Evolutionary conservation across 2,329 filamentous ascomycete genomes (phyloP).

Genomic region (Cercospora citrullina): DNA sequence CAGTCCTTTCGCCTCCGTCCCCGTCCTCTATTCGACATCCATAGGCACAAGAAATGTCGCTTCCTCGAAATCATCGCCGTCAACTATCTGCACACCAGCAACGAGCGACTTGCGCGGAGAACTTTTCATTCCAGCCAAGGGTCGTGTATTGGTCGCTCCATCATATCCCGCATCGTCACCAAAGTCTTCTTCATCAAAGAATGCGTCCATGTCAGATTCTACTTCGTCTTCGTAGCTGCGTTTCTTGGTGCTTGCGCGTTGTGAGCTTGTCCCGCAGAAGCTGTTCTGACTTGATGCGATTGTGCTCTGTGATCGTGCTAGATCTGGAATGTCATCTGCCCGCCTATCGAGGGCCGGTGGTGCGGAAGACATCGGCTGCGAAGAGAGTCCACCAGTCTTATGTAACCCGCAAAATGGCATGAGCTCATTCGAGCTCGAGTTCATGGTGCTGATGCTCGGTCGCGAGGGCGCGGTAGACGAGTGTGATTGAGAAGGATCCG

Average conservation of each 20-base stretch:
- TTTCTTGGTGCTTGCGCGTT: constrained; percentile 28
- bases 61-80: constrained; percentile 65
- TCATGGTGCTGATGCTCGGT: constrained; percentile 22
- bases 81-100: constrained; percentile 41
- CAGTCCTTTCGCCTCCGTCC: neutral
- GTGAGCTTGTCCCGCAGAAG: constrained; percentile 28
- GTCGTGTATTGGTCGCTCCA: constrained; percentile 8
- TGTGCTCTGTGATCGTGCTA: constrained; percentile 40
- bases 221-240: constrained; percentile 40
- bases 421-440: constrained; percentile 56
- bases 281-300: constrained; percentile 45
- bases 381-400: constrained; percentile 68
- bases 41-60: constrained; percentile 57
- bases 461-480: constrained; percentile 35
- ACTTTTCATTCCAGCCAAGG: constrained; percentile 35
- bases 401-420: constrained; percentile 79
- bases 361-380: constrained; percentile 48
- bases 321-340: constrained; percentile 21
- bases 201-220: constrained; percentile 40
- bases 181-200: constrained; percentile 34
- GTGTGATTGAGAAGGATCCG: constrained; percentile 33
- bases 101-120: constrained; percentile 36
- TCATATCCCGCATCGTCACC: constrained; percentile 9
- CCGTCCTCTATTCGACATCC: constrained; percentile 20
- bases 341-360: constrained; percentile 24